Base-by-base conservation (phyloP, 1,139 yeast genomes). In the Pichia norvegensis region DNA sequence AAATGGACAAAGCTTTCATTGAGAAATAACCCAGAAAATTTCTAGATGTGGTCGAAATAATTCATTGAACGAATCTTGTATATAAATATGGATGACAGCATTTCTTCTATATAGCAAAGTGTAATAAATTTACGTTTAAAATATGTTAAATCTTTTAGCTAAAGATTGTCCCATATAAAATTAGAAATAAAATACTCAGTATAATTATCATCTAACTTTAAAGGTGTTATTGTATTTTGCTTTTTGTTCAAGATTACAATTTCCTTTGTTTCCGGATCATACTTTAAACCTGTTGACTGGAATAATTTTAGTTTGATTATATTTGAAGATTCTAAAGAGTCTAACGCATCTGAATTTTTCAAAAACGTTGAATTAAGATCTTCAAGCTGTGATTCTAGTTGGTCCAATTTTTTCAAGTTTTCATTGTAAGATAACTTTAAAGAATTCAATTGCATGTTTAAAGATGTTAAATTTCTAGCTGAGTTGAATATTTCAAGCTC, bases 1-100 rank as follows among this genome's bases (percentile, higher is more conserved):
- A 85, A 86, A 60, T 87, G 95, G 95, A 90, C 97, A 47, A 86
- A 84, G 67, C 65, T 78, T 52, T 79, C 95, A 16, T 75, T 83
- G 64, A 79, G 97, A 69, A 78, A 75, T 48, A 84, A 85, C 60
- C 97, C 97, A 41, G 74, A 77, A 53, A 76, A 85, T 63, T 86
- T 81, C 66, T 88, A 72, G 62, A 25, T 11, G 10, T 25, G 7
- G 10, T n/a, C 11, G 5, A 17, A 17, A 11, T n/a, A n/a, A n/a
- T 33, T 29, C 8, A 29, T 14, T 29, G 16, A 33, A n/a, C 16
- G 4, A 16, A 10, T 16, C 20, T n/a, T 16, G 20, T 16, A 17
- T 33, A 33, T 16, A 17, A 4, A 29, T 16, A 33, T 33, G 9
- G 20, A 33, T 19, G 20, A 20, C n/a, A 14, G 25, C 23, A 19